Evolutionary conservation across 345 rosid genomes (phyloP).

Genomic region (Gossypium raimondii): DNA sequence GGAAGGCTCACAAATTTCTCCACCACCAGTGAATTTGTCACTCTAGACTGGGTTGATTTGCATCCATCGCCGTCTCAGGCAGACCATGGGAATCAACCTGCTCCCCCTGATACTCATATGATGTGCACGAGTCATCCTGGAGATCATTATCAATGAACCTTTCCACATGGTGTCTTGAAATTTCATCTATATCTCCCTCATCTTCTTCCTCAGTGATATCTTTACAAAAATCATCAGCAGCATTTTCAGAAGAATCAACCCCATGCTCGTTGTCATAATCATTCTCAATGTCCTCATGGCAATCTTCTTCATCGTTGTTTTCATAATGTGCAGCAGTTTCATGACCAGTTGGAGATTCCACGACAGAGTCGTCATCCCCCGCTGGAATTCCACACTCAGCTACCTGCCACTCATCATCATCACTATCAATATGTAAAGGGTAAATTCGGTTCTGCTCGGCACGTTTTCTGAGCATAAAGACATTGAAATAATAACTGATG

Average conservation of each 20-base stretch:
- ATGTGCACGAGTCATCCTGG: slow-evolving; percentile 38
- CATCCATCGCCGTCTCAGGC: slow-evolving; percentile 9
- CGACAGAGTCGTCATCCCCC: slow-evolving; percentile 35
- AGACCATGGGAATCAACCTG: slow-evolving; percentile 16
- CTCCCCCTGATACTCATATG: slow-evolving; percentile 27
- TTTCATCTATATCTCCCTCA: slow-evolving; percentile 33
- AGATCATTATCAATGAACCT: slow-evolving; percentile 13
- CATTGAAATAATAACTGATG: slow-evolving; percentile 53
- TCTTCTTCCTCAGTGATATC: slow-evolving; percentile 28
- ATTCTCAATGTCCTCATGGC: slow-evolving; percentile 25
- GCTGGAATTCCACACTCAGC: slow-evolving; percentile 24
- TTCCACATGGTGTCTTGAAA: slow-evolving; percentile 13
- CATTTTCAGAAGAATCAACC: slow-evolving; percentile 20
- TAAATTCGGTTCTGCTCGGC: slow-evolving; percentile 45
- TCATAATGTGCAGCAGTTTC: slow-evolving; percentile 16
- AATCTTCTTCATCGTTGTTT: slow-evolving; percentile 20
- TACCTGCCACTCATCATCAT: slow-evolving; percentile 47
- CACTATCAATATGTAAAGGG: slow-evolving; percentile 42
- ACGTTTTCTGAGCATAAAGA: slow-evolving; percentile 43
- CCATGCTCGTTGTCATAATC: slow-evolving; percentile 19
- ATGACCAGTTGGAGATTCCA: slow-evolving; percentile 34
- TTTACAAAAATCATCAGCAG: slow-evolving; percentile 3
- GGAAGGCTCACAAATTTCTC: background rate
- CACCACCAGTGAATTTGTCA: background rate
- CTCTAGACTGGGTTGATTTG: slow-evolving; percentile 19